Conservation (phyloP, 306 rosid genomes). For the Vachellia pachyceras region DNA sequence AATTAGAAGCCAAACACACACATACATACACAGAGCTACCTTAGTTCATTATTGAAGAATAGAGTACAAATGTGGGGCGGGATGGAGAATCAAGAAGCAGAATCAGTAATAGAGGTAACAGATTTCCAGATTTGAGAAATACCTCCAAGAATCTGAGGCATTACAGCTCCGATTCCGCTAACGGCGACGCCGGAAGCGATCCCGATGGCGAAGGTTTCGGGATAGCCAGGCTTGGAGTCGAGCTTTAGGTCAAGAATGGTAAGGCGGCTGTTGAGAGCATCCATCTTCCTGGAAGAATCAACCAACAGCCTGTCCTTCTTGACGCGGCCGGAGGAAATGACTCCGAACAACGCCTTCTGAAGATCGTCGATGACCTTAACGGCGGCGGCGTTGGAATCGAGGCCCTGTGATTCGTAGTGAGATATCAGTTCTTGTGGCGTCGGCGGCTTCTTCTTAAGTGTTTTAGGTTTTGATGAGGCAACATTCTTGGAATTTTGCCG, state of each 20-base stretch:
- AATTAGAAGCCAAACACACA: neutral
- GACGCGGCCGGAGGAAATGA: conserved; percentile 73
- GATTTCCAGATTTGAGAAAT: conserved; percentile 73
- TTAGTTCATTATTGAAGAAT: neutral
- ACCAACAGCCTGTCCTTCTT: conserved; percentile 58
- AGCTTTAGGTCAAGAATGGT: conserved; percentile 74
- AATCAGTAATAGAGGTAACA: conserved; percentile 45
- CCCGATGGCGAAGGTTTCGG: conserved; percentile 67
- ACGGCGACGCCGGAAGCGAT: conserved; percentile 73
- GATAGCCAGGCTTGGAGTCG: conserved; percentile 84
- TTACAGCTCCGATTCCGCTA: conserved; percentile 53
- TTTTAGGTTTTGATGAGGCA: neutral
- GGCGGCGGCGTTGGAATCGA: conserved; percentile 67
- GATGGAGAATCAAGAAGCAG: conserved; percentile 34
- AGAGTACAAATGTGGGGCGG: neutral
- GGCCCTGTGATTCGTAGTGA: conserved; percentile 84
- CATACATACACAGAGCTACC: neutral
- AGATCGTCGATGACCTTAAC: conserved; percentile 90
- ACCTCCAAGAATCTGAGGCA: conserved; percentile 67
- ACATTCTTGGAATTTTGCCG: neutral
- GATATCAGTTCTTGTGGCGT: conserved; percentile 68
- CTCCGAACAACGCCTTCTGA: conserved; percentile 68
- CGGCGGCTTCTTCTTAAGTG: conserved; percentile 57
- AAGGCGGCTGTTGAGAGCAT: conserved; percentile 54
- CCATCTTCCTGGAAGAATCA: conserved; percentile 70